Evolutionary conservation across 352 stramenopile genomes (phyloP).

Genomic region (Phytophthora gonapodyides): DNA sequence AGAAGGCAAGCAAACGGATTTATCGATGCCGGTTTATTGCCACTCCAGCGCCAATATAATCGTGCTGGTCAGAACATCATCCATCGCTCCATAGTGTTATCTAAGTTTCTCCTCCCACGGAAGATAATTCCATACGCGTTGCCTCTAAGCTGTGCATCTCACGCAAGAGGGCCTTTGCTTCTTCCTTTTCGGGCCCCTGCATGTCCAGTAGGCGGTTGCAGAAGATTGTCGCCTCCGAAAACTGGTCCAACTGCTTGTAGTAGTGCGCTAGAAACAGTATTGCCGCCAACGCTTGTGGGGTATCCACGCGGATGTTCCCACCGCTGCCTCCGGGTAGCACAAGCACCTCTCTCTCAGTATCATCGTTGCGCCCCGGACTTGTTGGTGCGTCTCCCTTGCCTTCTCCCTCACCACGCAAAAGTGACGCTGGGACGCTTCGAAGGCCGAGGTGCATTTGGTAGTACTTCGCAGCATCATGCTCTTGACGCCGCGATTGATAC

Average conservation of each 20-base stretch:
- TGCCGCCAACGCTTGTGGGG: conserved; percentile 58
- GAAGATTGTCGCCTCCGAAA: conserved; percentile 60
- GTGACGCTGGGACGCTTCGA: conserved; percentile 30
- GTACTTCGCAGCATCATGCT: conserved; percentile 72
- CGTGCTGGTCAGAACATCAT: neutral
- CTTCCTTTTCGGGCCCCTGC: conserved; percentile 80
- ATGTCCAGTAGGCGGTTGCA: conserved; percentile 82
- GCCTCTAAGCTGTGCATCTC: conserved; percentile 78
- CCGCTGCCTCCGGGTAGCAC: conserved; percentile 33
- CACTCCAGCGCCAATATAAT: conserved; percentile 12
- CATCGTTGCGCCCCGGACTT: conserved; percentile 3
- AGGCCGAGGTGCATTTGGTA: conserved; percentile 73
- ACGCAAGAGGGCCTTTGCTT: conserved; percentile 77
- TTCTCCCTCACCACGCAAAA: conserved; percentile 27
- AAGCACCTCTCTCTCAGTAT: conserved; percentile 30
- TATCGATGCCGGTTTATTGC: conserved; percentile 31
- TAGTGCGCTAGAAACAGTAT: conserved; percentile 85
- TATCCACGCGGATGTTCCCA: conserved; percentile 62
- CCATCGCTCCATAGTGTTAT: neutral
- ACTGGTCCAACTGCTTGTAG: conserved; percentile 73
- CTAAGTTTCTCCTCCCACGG: conserved; percentile 5
- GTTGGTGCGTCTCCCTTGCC: conserved; percentile 7
- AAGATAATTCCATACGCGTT: conserved; percentile 21
- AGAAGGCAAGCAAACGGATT: conserved; percentile 24
- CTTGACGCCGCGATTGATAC: conserved; percentile 47